Evolutionary conservation across 2,329 filamentous ascomycete species (phyloP), one percentile per base, ranked within the genome.

Genomic region (Cryphonectria carpinicola): DNA sequence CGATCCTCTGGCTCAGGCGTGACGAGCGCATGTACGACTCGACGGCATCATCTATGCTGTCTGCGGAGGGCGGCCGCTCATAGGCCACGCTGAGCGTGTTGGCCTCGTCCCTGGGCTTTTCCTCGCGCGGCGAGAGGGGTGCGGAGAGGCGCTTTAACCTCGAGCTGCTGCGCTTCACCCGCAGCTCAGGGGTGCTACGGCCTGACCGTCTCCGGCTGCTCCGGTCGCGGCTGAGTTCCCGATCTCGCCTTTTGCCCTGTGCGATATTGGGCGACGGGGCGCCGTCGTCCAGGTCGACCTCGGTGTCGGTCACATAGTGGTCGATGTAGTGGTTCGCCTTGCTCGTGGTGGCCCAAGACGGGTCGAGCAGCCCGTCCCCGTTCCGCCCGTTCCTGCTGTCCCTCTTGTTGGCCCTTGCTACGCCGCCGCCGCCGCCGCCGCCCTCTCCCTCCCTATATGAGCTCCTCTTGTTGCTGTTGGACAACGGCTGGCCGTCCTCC

Each of bases 21-120:
- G 94, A 90, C 14, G 94, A 94, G 76, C 90, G 90, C 8, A 98
- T 85, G 77, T 97, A 99, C 1, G 91, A 89, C 69, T 94, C 90
- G 0, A 99, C 94, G 0, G 94, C 93, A 76, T 95, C 88, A 74
- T 98, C 95, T 58, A 98, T 89, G 0, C 95, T 97, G 80, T 98
- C 95, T 10, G 91, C 87, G 70, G 93, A 97, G 19, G 86, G 87
- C 0, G 93, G 93, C 13, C 93, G 87, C 76, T 94, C 93, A 72
- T 94, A 92, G 1, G 87, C 84, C 19, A 87, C 81, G 22, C 77
- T 76, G 41, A 32, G 62, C 17, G 74, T 76, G 70, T 49, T 79
- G 3, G 69, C 70, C 35, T 60, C 69, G 5, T 70, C 66, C 10
- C 60, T 68, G 10, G 65, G 11, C 46, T 66, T 74, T 32, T 84